Base-by-base conservation (phyloP, 2,329 filamentous ascomycete species). In the Epichloe sylvatica region DNA sequence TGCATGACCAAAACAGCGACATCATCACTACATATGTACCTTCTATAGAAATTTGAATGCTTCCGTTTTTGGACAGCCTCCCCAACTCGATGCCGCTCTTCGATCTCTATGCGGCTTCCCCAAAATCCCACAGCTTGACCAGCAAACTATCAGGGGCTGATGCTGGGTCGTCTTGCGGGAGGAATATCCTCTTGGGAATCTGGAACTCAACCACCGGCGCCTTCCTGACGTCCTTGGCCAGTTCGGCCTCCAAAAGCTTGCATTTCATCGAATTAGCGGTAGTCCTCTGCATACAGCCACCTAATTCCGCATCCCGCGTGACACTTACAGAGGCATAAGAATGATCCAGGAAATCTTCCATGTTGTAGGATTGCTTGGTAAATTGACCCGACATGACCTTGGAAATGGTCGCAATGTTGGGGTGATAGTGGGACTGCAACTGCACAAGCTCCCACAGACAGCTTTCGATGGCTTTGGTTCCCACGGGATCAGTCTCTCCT, bases 331-430 rank as follows among this genome's bases (percentile, higher is more conserved):
- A 86, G 59, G 74, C 78, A 67, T 97, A 98, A 0, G 87, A 91
- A 64, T 97, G 89, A 62, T 98, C 92, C 45, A 97, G 70, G 67
- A 98, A 98, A 62, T 98, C 92, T 62, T 98, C 92, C n/a, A 96
- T 70, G 58, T 89, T 92, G 67, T 97, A 98, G 3, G 84, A 77
- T 57, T 89, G 83, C 70, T 98, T 98, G 2, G 92, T 98, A 65
- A 97, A 98, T 64, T 97, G 92, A 68, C 97, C 89, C 2, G 86
- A 86, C 51, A 98, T 81, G 55, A 98, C 95, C 67, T 89, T 92
- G 42, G 89, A 84, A 57, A 98, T 81, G 3, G 90, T 92, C 0
- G 91, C 90, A 23, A 98, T 88, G 58, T 97, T 98, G 13, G 94
- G 92, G 63, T 98, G 92, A 66, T 94, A 97, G 66, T 98, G 94